Evolutionary conservation across 352 stramenopile species (phyloP).

Genomic region (Phytophthora europaea): DNA sequence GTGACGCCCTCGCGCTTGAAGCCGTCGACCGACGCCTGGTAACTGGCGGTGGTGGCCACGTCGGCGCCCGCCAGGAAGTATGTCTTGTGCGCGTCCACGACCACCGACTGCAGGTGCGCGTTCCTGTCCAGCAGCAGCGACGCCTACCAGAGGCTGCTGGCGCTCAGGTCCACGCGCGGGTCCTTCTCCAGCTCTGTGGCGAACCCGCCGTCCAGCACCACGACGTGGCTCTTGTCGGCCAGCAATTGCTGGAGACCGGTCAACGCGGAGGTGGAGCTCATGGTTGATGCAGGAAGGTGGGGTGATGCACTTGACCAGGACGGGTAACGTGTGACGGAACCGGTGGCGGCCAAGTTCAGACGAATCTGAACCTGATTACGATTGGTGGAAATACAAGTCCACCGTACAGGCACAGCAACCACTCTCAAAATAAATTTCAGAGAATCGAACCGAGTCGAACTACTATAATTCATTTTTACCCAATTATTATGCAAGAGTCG

Average conservation of each 20-base stretch:
- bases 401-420: too few relatives aligned
- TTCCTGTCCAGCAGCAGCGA: constrained; percentile 73
- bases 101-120: constrained; percentile 57
- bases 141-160: constrained; percentile 78
- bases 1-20: constrained; percentile 74
- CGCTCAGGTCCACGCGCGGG: constrained; percentile 59
- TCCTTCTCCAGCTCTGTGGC: constrained; percentile 86
- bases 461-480: background rate
- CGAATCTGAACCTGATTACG: background rate
- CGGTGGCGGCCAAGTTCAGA: background rate
- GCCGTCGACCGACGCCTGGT: constrained; percentile 88
- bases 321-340: constrained; percentile 12
- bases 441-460: too few relatives aligned
- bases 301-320: background rate
- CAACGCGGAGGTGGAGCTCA: constrained; percentile 34
- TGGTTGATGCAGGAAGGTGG: background rate
- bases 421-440: too few relatives aligned
- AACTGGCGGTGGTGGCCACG: constrained; percentile 84
- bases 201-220: constrained; percentile 82
- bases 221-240: constrained; percentile 39
- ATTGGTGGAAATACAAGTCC: constrained; percentile 31
- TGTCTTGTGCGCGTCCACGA: constrained; percentile 73
- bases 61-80: constrained; percentile 87
- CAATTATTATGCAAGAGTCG: background rate
- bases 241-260: constrained; percentile 48